Evolutionary conservation across 1,284 basidiomycete genomes (phyloP), one percentile per base, ranked within the genome.

Genomic region (Irpex sp.): DNA sequence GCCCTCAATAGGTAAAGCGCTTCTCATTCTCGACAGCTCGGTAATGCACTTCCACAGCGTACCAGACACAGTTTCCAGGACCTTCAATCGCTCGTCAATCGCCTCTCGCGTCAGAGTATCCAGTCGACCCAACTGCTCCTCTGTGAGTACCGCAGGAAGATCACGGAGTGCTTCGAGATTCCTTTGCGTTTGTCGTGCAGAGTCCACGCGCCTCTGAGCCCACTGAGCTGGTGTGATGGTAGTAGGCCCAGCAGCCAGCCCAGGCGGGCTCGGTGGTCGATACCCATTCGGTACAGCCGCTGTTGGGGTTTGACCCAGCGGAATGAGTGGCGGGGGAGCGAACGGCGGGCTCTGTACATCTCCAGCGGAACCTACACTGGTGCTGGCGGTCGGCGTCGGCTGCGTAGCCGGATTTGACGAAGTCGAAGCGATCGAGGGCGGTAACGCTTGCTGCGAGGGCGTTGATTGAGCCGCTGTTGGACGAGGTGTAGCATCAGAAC

Each of bases 11-110:
- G 91, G 89, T 56, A 93, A 78, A 15, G 84, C 79, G 67, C 92
- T 94, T 68, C 89, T 80, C 72, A 93, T 78, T 65, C 85, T 78
- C 72, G 89, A 83, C 63, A 96, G 78, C 67, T 95, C 92, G 69
- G 92, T 89, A 58, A 92, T 82, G 66, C 92, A 89, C 17, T 82
- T 79, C 71, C 84, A 85, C 11, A 94, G 79, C 9, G 85, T 82
- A 36, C 79, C 79, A 56, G 92, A 91, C 35, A 95, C 88, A 36
- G 85, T 82, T 74, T 92, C 89, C 33, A 96, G 76, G 31, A 93
- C 82, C 50, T 86, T 79, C 63, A 96, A 76, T 62, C 93, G 83
- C 73, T 94, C 92, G 66, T 95, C 91, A 56, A 96, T 90, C 3
- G 89, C 89, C 68, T 91, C 89, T 56, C 92, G 79, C 19, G 90